Evolutionary conservation across 2,329 filamentous ascomycete genomes (phyloP).

Genomic region (Trichophyton schoenleinii): DNA sequence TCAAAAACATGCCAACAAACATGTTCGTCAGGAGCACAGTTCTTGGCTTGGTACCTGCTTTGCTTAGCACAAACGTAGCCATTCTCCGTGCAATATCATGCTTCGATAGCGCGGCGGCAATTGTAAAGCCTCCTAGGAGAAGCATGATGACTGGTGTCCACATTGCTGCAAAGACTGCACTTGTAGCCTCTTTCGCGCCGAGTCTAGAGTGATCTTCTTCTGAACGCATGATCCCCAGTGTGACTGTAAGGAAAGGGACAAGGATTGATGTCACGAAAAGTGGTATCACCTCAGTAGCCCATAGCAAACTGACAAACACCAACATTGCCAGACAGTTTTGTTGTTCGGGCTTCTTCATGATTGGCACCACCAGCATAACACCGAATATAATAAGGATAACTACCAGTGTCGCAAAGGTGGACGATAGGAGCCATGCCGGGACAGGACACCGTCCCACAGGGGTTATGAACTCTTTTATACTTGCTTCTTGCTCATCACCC

Average conservation of each 20-base stretch:
- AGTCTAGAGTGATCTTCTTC: slow-evolving; percentile 60
- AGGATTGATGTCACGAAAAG: slow-evolving; percentile 91
- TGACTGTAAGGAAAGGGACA: slow-evolving; percentile 84
- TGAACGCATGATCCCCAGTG: slow-evolving; percentile 69
- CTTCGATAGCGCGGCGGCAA: slow-evolving; percentile 89
- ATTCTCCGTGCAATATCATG: slow-evolving; percentile 97
- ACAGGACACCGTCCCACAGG: slow-evolving; percentile 65
- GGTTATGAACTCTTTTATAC: slow-evolving; percentile 59
- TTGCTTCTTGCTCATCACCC: slow-evolving; percentile 61
- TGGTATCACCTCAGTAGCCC: slow-evolving; percentile 95
- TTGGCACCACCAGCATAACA: slow-evolving; percentile 59
- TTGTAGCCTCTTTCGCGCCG: slow-evolving; percentile 65
- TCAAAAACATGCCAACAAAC: slow-evolving; percentile 94
- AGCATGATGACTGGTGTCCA: slow-evolving; percentile 99
- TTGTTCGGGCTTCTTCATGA: slow-evolving; percentile 78
- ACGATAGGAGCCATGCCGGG: slow-evolving; percentile 72
- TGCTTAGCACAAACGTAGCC: slow-evolving; percentile 89
- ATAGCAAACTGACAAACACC: slow-evolving; percentile 82
- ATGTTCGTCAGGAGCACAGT: slow-evolving; percentile 94
- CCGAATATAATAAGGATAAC: slow-evolving; percentile 61
- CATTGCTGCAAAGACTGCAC: slow-evolving; percentile 86
- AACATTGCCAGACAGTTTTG: slow-evolving; percentile 93
- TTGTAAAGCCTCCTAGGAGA: slow-evolving; percentile 85
- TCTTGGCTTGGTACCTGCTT: slow-evolving; percentile 79
- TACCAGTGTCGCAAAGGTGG: slow-evolving; percentile 66